A percentile compares a stretch with the other conserved stretches of the same genome.
phyloP scores from a whole-genome alignment of 371 early-diverging fungal genomes.

The Scutellospora calospora region DNA sequence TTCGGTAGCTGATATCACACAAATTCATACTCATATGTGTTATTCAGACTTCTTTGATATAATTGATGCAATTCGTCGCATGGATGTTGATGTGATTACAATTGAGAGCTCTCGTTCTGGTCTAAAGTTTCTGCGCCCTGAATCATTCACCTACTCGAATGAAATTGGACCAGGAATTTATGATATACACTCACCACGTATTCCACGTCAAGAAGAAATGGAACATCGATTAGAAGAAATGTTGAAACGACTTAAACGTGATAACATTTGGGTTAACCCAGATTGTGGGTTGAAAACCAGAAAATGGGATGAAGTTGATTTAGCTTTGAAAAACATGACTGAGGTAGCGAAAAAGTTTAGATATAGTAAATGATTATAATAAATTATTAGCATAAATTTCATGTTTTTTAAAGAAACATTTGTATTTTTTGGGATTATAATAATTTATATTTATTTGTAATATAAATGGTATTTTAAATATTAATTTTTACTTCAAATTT shows the following conservation, averaged over 20 bases:
- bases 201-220: constrained; percentile 92
- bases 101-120: constrained; percentile 97
- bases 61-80: constrained; percentile 87
- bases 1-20: constrained; percentile 88
- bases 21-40: constrained; percentile 98
- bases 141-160: constrained; percentile 82
- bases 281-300: constrained; percentile 98
- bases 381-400: too few species aligned
- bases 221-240: constrained; percentile 73
- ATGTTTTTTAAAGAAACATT: too few species aligned
- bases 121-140: constrained; percentile 89
- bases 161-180: constrained; percentile 96
- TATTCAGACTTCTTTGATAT: constrained; percentile 99
- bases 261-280: constrained; percentile 95
- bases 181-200: constrained; percentile 97
- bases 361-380: too few species aligned
- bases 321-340: constrained; percentile 86
- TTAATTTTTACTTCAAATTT: too few species aligned
- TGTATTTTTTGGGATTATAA: too few species aligned
- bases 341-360: constrained; percentile 81
- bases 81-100: constrained; percentile 96
- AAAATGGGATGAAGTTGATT: constrained; percentile 92
- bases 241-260: constrained; percentile 76
- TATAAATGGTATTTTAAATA: too few species aligned
- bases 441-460: too few species aligned